These are phyloP conservation scores for Backusella tarrabulga DNA, from an alignment of 192 early-diverging fungal species.

Conservation along the genomic window DNA sequence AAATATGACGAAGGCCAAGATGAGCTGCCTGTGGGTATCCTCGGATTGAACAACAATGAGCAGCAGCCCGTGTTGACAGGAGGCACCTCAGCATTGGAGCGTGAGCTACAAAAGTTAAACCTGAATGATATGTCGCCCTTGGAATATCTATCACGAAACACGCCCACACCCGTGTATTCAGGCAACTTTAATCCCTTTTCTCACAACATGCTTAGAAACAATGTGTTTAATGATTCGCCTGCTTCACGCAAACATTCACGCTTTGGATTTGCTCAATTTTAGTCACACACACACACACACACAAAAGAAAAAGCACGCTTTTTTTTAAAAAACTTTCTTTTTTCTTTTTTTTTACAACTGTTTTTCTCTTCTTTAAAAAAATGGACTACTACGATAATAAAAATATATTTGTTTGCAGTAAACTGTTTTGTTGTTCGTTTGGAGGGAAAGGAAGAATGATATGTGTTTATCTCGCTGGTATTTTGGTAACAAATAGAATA, in stretches of 20 bases:
- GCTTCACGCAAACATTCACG: slow-evolving; percentile 25
- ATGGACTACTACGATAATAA: background rate
- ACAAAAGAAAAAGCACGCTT: background rate
- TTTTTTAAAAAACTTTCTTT: background rate
- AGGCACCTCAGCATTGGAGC: background rate
- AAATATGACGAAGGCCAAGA: background rate
- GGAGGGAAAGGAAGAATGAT: slow-evolving; percentile 11
- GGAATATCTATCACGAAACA: slow-evolving; percentile 15
- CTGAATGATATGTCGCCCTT: slow-evolving; percentile 5
- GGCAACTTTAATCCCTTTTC: slow-evolving; percentile 31
- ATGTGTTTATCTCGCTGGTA: slow-evolving; percentile 22
- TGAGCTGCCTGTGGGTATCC: slow-evolving; percentile 22
- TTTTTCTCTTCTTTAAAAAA: background rate
- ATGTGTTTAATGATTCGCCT: slow-evolving; percentile 15
- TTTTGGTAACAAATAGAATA: slow-evolving; percentile 15
- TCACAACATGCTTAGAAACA: slow-evolving; percentile 18
- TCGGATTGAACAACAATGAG: slow-evolving; percentile 8
- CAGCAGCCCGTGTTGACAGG: background rate
- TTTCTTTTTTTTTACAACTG: background rate
- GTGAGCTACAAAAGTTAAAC: background rate
- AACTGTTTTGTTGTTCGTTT: slow-evolving; percentile 17
- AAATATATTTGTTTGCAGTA: slow-evolving; percentile 16
- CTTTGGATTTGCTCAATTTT: slow-evolving; percentile 35
- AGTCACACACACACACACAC: background rate
- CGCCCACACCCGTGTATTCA: slow-evolving; percentile 22